These are phyloP conservation scores for Sphaerulina musiva DNA, from an alignment of 2,329 filamentous ascomycete genomes.

Conservation along the genomic window DNA sequence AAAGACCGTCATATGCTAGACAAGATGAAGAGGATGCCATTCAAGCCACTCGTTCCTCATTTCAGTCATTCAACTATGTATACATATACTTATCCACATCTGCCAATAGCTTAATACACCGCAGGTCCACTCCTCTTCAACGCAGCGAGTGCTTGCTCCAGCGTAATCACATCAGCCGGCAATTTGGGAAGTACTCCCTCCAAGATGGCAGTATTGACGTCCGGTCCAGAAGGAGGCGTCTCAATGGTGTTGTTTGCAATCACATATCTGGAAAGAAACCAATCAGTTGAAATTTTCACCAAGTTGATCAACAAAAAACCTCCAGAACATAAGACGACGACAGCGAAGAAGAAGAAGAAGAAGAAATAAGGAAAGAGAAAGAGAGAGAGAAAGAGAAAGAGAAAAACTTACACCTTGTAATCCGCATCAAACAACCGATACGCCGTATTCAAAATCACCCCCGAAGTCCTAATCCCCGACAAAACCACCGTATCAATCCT, in stretches of 20 bases:
- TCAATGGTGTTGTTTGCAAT: conserved; percentile 33
- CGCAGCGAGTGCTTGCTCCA: conserved; percentile 31
- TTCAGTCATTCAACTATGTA: too few species aligned
- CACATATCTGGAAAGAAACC: conserved; percentile 18
- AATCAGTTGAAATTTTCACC: too few species aligned
- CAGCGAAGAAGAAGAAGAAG: too few species aligned
- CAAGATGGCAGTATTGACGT: conserved; percentile 28
- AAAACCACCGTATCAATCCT: conserved; percentile 39
- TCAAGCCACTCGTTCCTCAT: too few species aligned
- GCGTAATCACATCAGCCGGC: conserved; percentile 30
- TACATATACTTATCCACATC: not conserved
- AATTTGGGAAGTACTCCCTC: conserved; percentile 30
- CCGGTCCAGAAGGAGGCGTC: conserved; percentile 21
- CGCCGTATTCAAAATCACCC: conserved; percentile 40
- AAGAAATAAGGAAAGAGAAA: too few species aligned
- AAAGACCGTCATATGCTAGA: too few species aligned
- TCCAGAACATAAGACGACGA: too few species aligned
- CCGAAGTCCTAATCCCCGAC: conserved; percentile 39
- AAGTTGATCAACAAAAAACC: too few species aligned
- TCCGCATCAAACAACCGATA: conserved; percentile 42
- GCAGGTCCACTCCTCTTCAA: conserved; percentile 26
- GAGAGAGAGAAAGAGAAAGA: not conserved
- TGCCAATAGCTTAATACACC: conserved; percentile 17
- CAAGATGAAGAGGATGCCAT: too few species aligned
- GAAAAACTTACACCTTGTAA: conserved; percentile 34